Conservation (phyloP, 768 basidiomycete species). For the Termitomyces sp. region DNA sequence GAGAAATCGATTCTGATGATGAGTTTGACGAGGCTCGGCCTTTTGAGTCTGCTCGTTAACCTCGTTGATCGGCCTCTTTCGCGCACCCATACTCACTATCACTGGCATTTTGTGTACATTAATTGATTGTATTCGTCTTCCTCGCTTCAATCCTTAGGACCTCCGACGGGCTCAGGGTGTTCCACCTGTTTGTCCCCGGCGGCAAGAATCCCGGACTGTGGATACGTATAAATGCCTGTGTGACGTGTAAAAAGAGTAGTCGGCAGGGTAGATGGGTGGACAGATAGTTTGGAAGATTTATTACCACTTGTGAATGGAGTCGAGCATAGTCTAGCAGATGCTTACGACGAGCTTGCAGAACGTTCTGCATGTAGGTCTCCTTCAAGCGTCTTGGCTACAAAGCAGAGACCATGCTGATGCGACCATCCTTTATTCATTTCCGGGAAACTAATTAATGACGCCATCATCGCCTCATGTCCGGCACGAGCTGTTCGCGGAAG, state of each 20-base stretch:
- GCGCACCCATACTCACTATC: neutral
- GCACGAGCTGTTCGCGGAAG: neutral
- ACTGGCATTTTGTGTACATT: neutral
- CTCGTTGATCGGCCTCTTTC: neutral
- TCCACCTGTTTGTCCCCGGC: neutral
- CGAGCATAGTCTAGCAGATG: too few species aligned
- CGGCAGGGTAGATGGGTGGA: neutral
- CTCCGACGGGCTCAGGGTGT: neutral
- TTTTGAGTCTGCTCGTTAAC: neutral
- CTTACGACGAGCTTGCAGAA: neutral
- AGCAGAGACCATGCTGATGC: neutral
- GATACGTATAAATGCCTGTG: neutral
- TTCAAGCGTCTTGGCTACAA: neutral
- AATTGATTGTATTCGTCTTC: neutral
- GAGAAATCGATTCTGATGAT: conserved; percentile 54
- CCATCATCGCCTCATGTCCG: conserved; percentile 12
- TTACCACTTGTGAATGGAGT: neutral
- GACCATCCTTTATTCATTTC: neutral
- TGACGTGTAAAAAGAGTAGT: neutral
- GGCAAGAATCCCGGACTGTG: neutral
- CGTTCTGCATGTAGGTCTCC: neutral
- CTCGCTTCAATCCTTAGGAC: neutral
- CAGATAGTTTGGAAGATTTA: neutral
- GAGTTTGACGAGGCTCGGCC: neutral
- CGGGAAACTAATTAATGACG: conserved; percentile 6